phyloP scores from a whole-genome alignment of 139 green algal genomes.

The Eudorina sp. region DNA sequence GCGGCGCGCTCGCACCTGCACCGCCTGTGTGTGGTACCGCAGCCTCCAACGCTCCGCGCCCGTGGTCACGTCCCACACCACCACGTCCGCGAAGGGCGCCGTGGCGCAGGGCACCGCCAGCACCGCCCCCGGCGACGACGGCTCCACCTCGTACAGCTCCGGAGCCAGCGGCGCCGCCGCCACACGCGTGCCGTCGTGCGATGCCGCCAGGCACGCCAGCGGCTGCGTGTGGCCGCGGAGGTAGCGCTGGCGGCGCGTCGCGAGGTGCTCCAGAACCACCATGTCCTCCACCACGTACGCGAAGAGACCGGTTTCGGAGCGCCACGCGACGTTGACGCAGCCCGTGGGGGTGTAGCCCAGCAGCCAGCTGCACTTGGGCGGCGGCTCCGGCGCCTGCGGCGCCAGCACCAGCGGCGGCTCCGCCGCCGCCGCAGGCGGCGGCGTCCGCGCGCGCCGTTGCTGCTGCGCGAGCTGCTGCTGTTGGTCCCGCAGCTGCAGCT shows the following conservation, averaged over 20 bases:
- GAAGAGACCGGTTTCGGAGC: constrained; percentile 53
- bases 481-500: neutral
- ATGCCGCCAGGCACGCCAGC: constrained; percentile 25
- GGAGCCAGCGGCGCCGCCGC: constrained; percentile 1
- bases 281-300: constrained; percentile 62
- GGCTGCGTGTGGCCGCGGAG: constrained; percentile 31
- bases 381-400: neutral
- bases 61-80: constrained; percentile 49
- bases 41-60: constrained; percentile 38
- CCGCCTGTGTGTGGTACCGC: constrained; percentile 58
- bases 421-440: neutral
- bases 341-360: constrained; percentile 55
- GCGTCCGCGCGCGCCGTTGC: neutral
- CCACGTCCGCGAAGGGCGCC: constrained; percentile 47
- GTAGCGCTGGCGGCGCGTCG: constrained; percentile 54
- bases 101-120: neutral
- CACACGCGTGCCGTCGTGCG: constrained; percentile 6
- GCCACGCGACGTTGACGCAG: constrained; percentile 55
- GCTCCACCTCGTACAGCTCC: constrained; percentile 34
- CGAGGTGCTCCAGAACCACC: constrained; percentile 71
- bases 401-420: neutral
- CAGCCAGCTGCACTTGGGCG: constrained; percentile 27
- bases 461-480: neutral
- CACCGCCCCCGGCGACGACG: neutral
- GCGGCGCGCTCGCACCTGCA: constrained; percentile 57